Base-by-base conservation (phyloP, 495 filamentous ascomycete species). In the Halenospora varia region DNA sequence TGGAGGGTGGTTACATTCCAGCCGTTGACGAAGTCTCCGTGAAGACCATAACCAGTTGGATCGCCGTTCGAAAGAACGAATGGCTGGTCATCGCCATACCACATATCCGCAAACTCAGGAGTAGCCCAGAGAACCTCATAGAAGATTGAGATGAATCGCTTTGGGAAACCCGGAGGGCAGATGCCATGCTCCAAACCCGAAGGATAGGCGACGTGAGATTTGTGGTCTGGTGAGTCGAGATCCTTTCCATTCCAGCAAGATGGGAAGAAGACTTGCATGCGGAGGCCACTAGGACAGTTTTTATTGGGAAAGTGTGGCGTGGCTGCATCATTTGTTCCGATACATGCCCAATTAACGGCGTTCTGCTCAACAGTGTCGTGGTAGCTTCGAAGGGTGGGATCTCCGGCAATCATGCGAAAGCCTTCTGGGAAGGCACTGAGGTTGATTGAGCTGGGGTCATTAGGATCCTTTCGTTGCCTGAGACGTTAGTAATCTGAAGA, bases 191-290 rank as follows among this genome's bases (percentile, higher is more conserved):
- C 61, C 6, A 66, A 51, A 9, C 51, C 58, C 26, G 57, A 66
- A 1, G 84, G 83, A 54, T 84, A 86, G 0, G 75, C 68, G 48
- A 87, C 71, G 59, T 87, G 83, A 3, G 73, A 73, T 64, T 76
- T 75, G 65, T 87, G 78, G 57, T 79, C 71, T 2, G 39, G 24
- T 10, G 51, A 19, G 48, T 82, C 77, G 26, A 83, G 73, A 10
- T 90, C 78, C 55, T 84, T 78, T 26, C 91, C 90, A 66, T 94
- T 88, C 91, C 90, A 95, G 79, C 90, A 96, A 0, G 87, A 89
- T 2, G 91, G 91, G 72, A 96, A 95, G 81, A 89, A 85, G 51
- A 96, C 68, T 64, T 95, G 89, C 39, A 90, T 70, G 23, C 91
- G 83, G 46, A 96, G 61, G 15, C 79, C 83, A 62, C 83, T 75